These are phyloP conservation scores for Omphalotus olearius DNA, from an alignment of 1,284 basidiomycete genomes.

Conservation along the genomic window DNA sequence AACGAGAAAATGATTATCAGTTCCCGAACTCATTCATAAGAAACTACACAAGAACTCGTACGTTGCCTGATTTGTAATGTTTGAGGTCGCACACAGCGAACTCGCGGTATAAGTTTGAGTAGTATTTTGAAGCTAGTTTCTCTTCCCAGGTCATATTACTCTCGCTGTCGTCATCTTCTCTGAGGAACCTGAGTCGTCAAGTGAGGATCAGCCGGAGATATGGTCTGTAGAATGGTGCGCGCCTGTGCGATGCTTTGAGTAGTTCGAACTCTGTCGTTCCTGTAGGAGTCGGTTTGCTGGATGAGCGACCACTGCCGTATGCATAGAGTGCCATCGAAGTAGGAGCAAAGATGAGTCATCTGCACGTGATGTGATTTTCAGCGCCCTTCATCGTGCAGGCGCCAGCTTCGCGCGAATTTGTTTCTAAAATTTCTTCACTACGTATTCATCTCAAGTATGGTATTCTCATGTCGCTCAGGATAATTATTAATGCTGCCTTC, in stretches of 20 bases:
- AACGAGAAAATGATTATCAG: neutral
- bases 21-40: neutral
- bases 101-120: conserved; percentile 82
- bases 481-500: no score
- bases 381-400: no score
- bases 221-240: conserved; percentile 1
- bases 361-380: neutral
- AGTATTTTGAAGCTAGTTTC: conserved; percentile 82
- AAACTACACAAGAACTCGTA: conserved; percentile 28
- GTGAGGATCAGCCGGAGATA: conserved; percentile 4
- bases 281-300: conserved; percentile 9
- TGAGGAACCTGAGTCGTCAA: conserved; percentile 63
- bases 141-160: conserved; percentile 67
- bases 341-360: neutral
- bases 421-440: no score
- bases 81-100: conserved; percentile 91
- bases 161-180: conserved; percentile 49
- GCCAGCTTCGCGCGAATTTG: no score
- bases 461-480: no score
- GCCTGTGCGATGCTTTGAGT: conserved; percentile 14
- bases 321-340: conserved; percentile 7
- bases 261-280: conserved; percentile 18
- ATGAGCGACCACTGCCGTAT: conserved; percentile 1
- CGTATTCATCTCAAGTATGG: no score
- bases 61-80: conserved; percentile 90